Evolutionary conservation across 345 rosid genomes (phyloP).

Genomic region (Conringia planisiliqua): DNA sequence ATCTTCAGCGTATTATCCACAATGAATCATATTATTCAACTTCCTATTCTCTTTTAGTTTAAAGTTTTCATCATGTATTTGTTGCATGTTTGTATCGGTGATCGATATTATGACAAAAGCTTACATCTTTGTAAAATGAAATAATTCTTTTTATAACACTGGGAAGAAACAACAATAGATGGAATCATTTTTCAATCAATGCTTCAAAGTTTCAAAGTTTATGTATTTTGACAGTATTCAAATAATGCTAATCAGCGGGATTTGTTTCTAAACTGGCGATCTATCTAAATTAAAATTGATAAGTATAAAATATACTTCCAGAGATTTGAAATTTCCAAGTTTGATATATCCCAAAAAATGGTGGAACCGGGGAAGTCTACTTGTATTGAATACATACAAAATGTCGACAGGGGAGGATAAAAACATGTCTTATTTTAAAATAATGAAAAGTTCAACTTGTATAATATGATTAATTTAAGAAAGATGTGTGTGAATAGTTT

Average conservation of each 20-base stretch:
- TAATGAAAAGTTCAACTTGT: neutral
- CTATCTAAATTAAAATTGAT: neutral
- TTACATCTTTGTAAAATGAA: neutral
- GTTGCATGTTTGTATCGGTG: neutral
- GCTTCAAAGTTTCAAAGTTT: neutral
- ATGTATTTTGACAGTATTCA: neutral
- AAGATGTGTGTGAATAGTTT: neutral
- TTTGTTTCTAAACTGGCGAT: neutral
- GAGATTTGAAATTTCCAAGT: neutral
- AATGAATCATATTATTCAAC: neutral
- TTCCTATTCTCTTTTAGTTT: neutral
- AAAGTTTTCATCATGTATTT: neutral
- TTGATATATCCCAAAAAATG: neutral
- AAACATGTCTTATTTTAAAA: neutral
- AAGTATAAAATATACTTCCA: neutral
- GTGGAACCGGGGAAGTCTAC: neutral
- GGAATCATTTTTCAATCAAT: neutral
- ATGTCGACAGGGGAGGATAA: neutral
- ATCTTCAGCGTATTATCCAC: neutral
- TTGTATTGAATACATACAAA: conserved; percentile 1
- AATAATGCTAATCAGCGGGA: neutral
- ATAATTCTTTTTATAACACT: neutral
- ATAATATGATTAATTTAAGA: neutral
- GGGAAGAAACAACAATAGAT: neutral
- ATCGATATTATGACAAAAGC: neutral